Evolutionary conservation across 1,284 basidiomycete genomes (phyloP), one percentile per base, ranked within the genome.

Genomic region (Gomphus bonarii): DNA sequence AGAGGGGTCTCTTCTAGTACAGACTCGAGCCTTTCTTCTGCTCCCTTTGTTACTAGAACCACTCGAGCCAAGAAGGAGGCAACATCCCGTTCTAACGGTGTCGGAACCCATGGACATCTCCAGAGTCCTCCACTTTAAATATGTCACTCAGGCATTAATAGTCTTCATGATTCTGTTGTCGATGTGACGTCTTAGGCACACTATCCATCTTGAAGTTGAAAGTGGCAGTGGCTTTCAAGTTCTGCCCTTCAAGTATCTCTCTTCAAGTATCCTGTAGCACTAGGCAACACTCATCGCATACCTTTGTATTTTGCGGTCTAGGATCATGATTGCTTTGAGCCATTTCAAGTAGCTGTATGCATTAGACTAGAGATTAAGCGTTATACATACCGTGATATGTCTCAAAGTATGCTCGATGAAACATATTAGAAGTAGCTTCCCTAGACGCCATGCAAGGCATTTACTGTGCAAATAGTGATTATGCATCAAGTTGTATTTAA

Each of bases 91-190:
- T 12, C 44, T 18, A 55, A 55, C 25, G 54, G 54, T 10, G 9
- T 49, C 18, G 52, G 44, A n/a, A n/a, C n/a, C n/a, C n/a, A n/a
- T n/a, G 54, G 65, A 69, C 25, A 64, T 38, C n/a, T 28, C 54
- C 31, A 35, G 25, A 47, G 43, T 6, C 36, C 50, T 20, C 30
- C 54, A 40, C 18, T 48, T 18, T 55, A 42, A 49, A 22, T 48
- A 1, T 55, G 46, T 48, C n/a, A 25, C 25, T 4, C 46, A 30
- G 16, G 20, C 42, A 8, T 20, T 22, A 22, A 40, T 43, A 20
- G 18, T 43, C 42, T 9, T 43, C 42, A 16, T 43, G 18, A 43
- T 43, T n/a, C 5, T 16, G 20, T 11, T 43, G 9, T 43, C 42
- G n/a, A 18, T 43, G 42, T 11, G 42, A 43, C n/a, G 18, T 43